Evolutionary conservation across 768 basidiomycete species (phyloP).

Genomic region (Chalciporus sphaerocephalus): DNA sequence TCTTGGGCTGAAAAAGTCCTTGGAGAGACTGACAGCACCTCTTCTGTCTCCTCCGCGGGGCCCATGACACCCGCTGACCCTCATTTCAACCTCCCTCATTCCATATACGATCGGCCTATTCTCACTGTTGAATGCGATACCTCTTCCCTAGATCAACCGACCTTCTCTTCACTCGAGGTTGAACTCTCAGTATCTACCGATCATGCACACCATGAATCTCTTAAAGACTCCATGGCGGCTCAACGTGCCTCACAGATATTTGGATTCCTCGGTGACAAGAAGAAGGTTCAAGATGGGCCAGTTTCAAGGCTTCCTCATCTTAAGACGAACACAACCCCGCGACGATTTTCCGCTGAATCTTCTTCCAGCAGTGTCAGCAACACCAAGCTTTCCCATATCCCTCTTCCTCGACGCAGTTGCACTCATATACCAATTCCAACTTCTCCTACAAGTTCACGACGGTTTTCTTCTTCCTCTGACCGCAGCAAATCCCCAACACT

Average conservation of each 20-base stretch:
- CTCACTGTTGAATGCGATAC: constrained; percentile 46
- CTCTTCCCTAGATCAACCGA: constrained; percentile 32
- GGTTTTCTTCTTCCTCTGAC: constrained; percentile 14
- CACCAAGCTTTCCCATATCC: constrained; percentile 17
- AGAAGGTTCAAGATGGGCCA: constrained; percentile 36
- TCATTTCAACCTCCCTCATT: constrained; percentile 39
- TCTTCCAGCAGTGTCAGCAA: constrained; percentile 25
- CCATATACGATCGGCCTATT: constrained; percentile 34
- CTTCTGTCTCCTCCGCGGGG: constrained; percentile 47
- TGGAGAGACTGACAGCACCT: constrained; percentile 47
- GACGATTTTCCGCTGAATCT: constrained; percentile 24
- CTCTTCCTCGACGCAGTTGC: constrained; percentile 9
- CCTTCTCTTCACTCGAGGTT: constrained; percentile 72
- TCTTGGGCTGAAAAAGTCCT: constrained; percentile 81
- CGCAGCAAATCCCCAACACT: constrained; percentile 7
- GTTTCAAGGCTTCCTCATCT: constrained; percentile 31
- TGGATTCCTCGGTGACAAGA: constrained; percentile 55
- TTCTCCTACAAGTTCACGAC: constrained; percentile 11
- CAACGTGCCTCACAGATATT: constrained; percentile 75
- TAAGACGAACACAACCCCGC: constrained; percentile 21
- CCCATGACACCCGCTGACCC: constrained; percentile 47
- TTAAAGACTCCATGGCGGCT: constrained; percentile 45
- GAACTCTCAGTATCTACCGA: constrained; percentile 57
- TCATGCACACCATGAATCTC: constrained; percentile 20
- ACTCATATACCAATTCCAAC: constrained; percentile 12